Base-by-base conservation (phyloP, 441 rosid species). In the Lagerstroemia fauriei region DNA sequence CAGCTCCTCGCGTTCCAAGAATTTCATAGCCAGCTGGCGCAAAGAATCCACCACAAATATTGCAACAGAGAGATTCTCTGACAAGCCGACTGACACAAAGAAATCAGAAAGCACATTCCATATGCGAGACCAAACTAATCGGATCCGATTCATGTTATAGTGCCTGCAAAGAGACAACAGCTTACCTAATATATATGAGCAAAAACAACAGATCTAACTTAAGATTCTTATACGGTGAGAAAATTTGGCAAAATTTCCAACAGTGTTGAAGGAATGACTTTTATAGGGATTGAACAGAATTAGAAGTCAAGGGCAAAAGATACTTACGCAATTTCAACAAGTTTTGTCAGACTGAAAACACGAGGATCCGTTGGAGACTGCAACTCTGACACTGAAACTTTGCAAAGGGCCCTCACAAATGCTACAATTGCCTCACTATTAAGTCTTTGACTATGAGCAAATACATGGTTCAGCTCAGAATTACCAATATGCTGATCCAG, bases 301-400 rank as follows among this genome's bases (percentile, higher is more conserved):
- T 48, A 63, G 61, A 65, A 79, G 56, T 48, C 27, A 48, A 68
- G 74, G 78, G 48, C 79, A 66, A 76, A 85, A 82, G 85, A 82
- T 84, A 76, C 95, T 91, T 94, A 96, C 99, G 99, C 93, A 85
- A 94, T 96, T 90, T 96, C 99, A 84, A 96, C 99, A 77, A 96
- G 85, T 91, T 96, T 96, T 81, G 99, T 96, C 82, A 96, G 94
- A 91, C 99, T 90, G 90, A 96, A 96, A 71, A 96, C 98, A 76
- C 99, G 98, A 86, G 99, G 99, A 75, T 96, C 99, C 41, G 96
- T 93, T 78, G 96, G 97, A 83, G 98, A 95, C 88, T 96, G 98
- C 92, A 96, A 89, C 87, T 96, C 99, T 63, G 92, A 90, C 89
- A 96, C 94, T 76, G 99, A 87, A 86, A 96, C 98, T 88, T 96